phyloP scores from a whole-genome alignment of 352 stramenopile species.

The Phytophthora hybrid region DNA sequence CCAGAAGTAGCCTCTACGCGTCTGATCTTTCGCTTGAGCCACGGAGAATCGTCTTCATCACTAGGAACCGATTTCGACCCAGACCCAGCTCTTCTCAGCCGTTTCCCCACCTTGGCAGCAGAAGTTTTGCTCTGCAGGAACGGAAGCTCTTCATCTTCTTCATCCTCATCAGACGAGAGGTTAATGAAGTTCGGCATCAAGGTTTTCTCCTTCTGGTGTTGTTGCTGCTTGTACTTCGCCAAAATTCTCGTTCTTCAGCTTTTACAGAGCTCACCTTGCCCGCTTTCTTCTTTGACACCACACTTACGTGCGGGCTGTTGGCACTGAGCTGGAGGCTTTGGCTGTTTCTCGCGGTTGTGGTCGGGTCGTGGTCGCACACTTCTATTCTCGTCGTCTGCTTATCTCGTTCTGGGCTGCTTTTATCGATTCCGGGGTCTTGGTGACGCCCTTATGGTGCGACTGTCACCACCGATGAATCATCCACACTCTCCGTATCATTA shows the following conservation, averaged over 20 bases:
- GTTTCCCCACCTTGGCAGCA: neutral
- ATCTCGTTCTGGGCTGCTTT: neutral
- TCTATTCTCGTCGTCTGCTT: slow-evolving; percentile 9
- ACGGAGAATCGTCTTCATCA: slow-evolving; percentile 9
- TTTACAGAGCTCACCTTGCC: neutral
- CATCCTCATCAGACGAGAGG: slow-evolving; percentile 11
- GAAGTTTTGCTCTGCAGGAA: neutral
- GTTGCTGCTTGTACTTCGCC: neutral
- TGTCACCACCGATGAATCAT: neutral
- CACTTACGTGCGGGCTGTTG: neutral
- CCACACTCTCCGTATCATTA: neutral
- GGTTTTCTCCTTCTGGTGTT: neutral
- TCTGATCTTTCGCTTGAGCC: slow-evolving; percentile 16
- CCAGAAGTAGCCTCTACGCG: slow-evolving; percentile 6
- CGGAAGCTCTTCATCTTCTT: slow-evolving; percentile 10
- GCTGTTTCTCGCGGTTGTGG: neutral
- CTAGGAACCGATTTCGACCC: neutral
- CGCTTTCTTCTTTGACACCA: neutral
- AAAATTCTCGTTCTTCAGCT: neutral
- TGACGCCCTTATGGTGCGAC: neutral
- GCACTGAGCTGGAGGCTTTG: neutral
- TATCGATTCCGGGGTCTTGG: neutral
- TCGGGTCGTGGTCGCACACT: neutral
- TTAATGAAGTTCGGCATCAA: slow-evolving; percentile 2
- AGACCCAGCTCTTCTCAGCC: neutral